Evolutionary conservation across 805 yeast species (phyloP).

Genomic region (Priceomyces carsonii): DNA sequence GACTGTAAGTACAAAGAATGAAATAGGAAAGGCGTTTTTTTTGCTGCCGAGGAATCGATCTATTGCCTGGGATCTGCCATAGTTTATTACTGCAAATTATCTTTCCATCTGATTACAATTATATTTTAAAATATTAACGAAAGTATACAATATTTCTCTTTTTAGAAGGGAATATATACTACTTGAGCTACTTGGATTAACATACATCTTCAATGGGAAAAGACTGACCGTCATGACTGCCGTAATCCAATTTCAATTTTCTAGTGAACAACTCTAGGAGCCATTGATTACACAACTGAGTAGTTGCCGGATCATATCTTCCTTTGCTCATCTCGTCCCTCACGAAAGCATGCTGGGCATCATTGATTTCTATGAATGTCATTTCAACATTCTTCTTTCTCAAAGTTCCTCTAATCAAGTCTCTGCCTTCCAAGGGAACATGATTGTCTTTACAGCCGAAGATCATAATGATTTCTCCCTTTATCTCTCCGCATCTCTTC

Average conservation of each 20-base stretch:
- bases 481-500: slow-evolving; percentile 52
- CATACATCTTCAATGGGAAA: slow-evolving; percentile 64
- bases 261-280: slow-evolving; percentile 71
- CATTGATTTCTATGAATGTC: slow-evolving; percentile 73
- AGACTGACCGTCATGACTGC: slow-evolving; percentile 56
- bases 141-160: no score
- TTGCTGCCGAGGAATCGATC: no score
- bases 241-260: slow-evolving; percentile 63
- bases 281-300: slow-evolving; percentile 66
- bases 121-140: no score
- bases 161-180: no score
- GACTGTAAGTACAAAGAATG: no score
- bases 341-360: slow-evolving; percentile 83
- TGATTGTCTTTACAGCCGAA: slow-evolving; percentile 81
- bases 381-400: slow-evolving; percentile 60
- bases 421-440: slow-evolving; percentile 78
- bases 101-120: no score
- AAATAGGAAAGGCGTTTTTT: no score
- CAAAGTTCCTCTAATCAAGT: slow-evolving; percentile 61
- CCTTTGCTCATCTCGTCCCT: slow-evolving; percentile 79
- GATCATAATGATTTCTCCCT: slow-evolving; percentile 63
- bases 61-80: no score
- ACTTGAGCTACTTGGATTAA: no score
- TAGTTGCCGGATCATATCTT: slow-evolving; percentile 78
- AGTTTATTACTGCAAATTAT: no score